A percentile compares a stretch with the other conserved stretches of the same genome.
These are phyloP conservation scores for Spiraea crenata DNA, from an alignment of 331 rosid species.

Conservation along the genomic window DNA sequence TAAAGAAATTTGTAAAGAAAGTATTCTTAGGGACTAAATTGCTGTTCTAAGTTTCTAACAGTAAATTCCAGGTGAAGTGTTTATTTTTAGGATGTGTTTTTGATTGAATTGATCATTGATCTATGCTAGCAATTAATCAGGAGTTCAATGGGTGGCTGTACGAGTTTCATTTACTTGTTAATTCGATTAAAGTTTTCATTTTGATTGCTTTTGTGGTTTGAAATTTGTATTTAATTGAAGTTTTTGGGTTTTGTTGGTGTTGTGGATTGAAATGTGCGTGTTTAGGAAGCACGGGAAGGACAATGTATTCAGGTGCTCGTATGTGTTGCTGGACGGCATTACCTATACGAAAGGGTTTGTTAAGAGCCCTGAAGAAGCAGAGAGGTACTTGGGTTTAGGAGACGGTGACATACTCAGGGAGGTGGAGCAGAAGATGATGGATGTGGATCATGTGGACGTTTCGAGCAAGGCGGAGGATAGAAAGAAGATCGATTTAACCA, in stretches of 20 bases:
- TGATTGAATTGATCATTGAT: too few relatives aligned
- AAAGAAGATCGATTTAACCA: slow-evolving; percentile 65
- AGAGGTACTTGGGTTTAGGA: slow-evolving; percentile 46
- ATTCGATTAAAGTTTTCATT: background rate
- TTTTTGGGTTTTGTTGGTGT: slow-evolving; percentile 5
- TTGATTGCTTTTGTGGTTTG: background rate
- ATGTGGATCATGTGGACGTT: slow-evolving; percentile 26
- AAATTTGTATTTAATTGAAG: background rate
- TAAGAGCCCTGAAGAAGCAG: slow-evolving; percentile 67
- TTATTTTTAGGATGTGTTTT: too few relatives aligned
- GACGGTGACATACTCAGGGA: slow-evolving; percentile 31
- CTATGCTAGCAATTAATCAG: too few relatives aligned
- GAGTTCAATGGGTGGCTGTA: too few relatives aligned
- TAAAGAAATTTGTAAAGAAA: too few relatives aligned
- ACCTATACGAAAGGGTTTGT: slow-evolving; percentile 70
- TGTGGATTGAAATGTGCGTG: background rate
- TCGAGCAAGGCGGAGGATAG: slow-evolving; percentile 39
- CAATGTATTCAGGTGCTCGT: slow-evolving; percentile 68
- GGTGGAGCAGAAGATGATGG: slow-evolving; percentile 26
- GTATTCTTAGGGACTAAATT: too few relatives aligned
- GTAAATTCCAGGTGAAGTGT: too few relatives aligned
- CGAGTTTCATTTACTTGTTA: background rate
- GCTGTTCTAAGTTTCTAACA: too few relatives aligned
- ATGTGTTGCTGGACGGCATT: slow-evolving; percentile 88
- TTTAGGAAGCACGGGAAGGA: slow-evolving; percentile 56